Evolutionary conservation across 78 protist species (phyloP), one percentile per base, ranked within the genome.

Genomic region (Pigoraptor vietnamica): DNA sequence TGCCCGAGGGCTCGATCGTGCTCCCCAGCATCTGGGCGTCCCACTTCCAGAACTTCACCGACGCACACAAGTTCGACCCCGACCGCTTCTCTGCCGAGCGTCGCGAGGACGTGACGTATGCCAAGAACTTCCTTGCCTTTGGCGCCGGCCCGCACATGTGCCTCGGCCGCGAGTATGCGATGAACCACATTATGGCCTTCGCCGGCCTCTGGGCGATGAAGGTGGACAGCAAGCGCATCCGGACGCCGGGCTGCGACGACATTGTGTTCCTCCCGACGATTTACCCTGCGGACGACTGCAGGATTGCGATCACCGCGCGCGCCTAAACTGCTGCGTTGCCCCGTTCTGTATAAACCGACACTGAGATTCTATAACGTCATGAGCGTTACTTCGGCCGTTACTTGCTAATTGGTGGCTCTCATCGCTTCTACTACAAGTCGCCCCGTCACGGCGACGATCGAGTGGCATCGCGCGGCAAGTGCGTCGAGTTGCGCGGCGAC

Each of bases 21-120:
- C 32, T 95, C 83, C 97, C 97, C 91, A 92, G 95, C 19, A 92
- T 95, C 95, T 93, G 94, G 95, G 88, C 94, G 0, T 35, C 97
- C 33, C 92, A 38, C 84, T 84, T 81, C 87, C 81, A 91, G 79
- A 92, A 9, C 81, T 89, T 24, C 84, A 1, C 91, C 89, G 90
- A 95, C 55, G 91, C 94, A 67, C 55, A 93, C 37, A 88, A 21
- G 37, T 95, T 95, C 56, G 95, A 95, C 48, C 96, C 96, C 67
- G 95, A 95, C n/a, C 93, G 97, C 91, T 93, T 93, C 92, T 37
- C 81, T 6, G 32, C 38, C 89, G 93, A 92, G 37, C 95, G 94
- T 55, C 84, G 92, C 34, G 94, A 93, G 86, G 94, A 90, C 86
- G n/a, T 90, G 36, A 90, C 90, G 37, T 37, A 19, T 19, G 95